Base-by-base conservation (phyloP, 805 yeast genomes). In the Scheffersomyces coipomensis region DNA sequence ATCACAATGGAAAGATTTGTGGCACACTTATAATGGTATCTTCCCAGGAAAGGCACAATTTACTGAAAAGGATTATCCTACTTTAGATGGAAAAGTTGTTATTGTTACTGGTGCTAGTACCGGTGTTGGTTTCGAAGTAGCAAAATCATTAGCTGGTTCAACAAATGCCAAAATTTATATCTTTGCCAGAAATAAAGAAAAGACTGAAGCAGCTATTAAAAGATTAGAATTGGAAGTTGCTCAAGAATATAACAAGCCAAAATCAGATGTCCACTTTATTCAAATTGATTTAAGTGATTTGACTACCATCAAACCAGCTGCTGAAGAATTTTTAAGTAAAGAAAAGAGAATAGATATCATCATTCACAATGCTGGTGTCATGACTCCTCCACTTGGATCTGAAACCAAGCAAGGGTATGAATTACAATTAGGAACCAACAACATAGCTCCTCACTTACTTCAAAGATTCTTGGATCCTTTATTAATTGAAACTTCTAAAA, bases 91-190 rank as follows among this genome's bases (percentile, higher is more conserved):
- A 5, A 66, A 62, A 45, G 57, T 54, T n/a, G 68, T 68, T 12
- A 43, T 65, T 18, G 64, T 70, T 8, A 68, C 75, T 5, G 74
- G 74, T 36, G 58, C 60, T 18, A 66, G 62, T 34, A 48, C 69
- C 7, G 75, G 75, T 33, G 55, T 70, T 35, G 49, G 49, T 27
- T 45, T 53, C 22, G 58, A 64, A 29, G 51, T 56, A 8, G 54
- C 60, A 3, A 60, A 56, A 38, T 48, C 59, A 8, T 52, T 72
- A 10, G 45, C 56, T 21, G 48, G 46, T 3, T 19, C 47, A 50
- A 66, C 56, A 37, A 63, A 60, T 31, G 56, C 60, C 10, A 66
- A 60, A 41, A 55, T 65, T 38, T 64, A 66, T 50, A 46, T 56
- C 10, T 60, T 63, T 11, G 67, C 68, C 29, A 60, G 79, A 40